phyloP scores from a whole-genome alignment of 345 rosid species.

The Dipteronia sinensis region DNA sequence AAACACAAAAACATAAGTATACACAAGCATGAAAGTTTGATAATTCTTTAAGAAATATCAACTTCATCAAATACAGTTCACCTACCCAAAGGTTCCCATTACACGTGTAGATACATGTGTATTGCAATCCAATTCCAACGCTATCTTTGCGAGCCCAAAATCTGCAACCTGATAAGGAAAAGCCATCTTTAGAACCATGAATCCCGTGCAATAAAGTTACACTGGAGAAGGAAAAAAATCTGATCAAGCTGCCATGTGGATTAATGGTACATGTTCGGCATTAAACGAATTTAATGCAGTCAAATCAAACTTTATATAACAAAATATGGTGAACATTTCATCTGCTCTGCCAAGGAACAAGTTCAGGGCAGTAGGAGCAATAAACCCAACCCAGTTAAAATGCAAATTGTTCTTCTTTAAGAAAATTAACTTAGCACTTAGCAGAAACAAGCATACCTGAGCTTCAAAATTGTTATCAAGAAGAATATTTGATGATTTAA shows the following conservation, averaged over 20 bases:
- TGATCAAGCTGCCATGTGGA: slow-evolving; percentile 9
- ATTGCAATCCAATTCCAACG: slow-evolving; percentile 78
- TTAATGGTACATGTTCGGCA: not conserved
- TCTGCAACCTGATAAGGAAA: slow-evolving; percentile 70
- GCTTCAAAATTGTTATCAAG: slow-evolving; percentile 88
- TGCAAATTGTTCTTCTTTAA: not conserved
- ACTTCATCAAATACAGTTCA: slow-evolving; percentile 19
- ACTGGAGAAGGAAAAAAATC: slow-evolving; percentile 9
- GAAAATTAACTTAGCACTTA: slow-evolving; percentile 5
- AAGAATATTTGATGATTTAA: slow-evolving; percentile 95
- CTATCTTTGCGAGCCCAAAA: slow-evolving; percentile 95
- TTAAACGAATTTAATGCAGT: not conserved
- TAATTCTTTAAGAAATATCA: not conserved
- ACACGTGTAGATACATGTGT: slow-evolving; percentile 96
- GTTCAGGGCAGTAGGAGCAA: not conserved
- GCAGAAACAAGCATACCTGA: slow-evolving; percentile 52
- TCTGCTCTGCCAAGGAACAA: slow-evolving; percentile 9
- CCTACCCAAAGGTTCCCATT: slow-evolving; percentile 98
- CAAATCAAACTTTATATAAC: not conserved
- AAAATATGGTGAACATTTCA: slow-evolving; percentile 6
- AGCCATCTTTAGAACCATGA: slow-evolving; percentile 2
- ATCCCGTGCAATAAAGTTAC: slow-evolving; percentile 3
- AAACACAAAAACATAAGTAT: not conserved
- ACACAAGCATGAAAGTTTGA: not conserved
- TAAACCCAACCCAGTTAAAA: slow-evolving; percentile 16